phyloP scores from a whole-genome alignment of 2,329 filamentous ascomycete species.

The Paracamarosporium sp. region DNA sequence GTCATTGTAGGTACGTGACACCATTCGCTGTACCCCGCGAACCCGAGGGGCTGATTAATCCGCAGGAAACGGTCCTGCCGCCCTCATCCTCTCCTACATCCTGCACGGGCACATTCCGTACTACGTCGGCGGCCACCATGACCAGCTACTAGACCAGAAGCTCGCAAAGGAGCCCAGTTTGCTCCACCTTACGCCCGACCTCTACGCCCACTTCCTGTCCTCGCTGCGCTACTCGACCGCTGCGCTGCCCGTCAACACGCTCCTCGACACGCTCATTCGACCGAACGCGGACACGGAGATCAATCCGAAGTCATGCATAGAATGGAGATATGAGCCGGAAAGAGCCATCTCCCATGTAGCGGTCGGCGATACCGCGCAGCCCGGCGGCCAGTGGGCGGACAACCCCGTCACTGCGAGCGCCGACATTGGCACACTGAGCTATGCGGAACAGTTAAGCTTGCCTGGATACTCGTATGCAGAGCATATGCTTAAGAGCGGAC shows the following conservation, averaged over 20 bases:
- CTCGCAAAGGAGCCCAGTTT: slow-evolving; percentile 56
- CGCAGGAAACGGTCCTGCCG: slow-evolving; percentile 66
- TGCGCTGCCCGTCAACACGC: slow-evolving; percentile 65
- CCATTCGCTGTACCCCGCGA: not conserved
- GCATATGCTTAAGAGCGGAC: slow-evolving; percentile 54
- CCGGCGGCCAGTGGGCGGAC: slow-evolving; percentile 67
- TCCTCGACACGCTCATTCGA: slow-evolving; percentile 65
- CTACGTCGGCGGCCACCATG: slow-evolving; percentile 64
- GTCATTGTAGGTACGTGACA: slow-evolving; percentile 45
- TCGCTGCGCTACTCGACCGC: slow-evolving; percentile 67
- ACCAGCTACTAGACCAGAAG: slow-evolving; percentile 63
- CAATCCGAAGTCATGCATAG: slow-evolving; percentile 58
- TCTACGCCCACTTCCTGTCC: slow-evolving; percentile 66
- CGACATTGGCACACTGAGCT: slow-evolving; percentile 66
- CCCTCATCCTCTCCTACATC: slow-evolving; percentile 68
- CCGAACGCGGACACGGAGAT: slow-evolving; percentile 66
- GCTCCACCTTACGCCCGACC: slow-evolving; percentile 55
- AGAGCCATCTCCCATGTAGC: slow-evolving; percentile 61
- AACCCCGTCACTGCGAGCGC: slow-evolving; percentile 59
- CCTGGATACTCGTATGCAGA: slow-evolving; percentile 65
- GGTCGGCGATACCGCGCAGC: slow-evolving; percentile 57
- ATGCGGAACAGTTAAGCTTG: slow-evolving; percentile 67
- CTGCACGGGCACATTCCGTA: slow-evolving; percentile 67
- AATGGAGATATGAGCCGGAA: slow-evolving; percentile 60
- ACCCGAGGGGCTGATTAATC: slow-evolving; percentile 31